A percentile compares a stretch with the other conserved stretches of the same genome.
phyloP scores from a whole-genome alignment of 306 rosid genomes.

The Pterocarpus santalinus region DNA sequence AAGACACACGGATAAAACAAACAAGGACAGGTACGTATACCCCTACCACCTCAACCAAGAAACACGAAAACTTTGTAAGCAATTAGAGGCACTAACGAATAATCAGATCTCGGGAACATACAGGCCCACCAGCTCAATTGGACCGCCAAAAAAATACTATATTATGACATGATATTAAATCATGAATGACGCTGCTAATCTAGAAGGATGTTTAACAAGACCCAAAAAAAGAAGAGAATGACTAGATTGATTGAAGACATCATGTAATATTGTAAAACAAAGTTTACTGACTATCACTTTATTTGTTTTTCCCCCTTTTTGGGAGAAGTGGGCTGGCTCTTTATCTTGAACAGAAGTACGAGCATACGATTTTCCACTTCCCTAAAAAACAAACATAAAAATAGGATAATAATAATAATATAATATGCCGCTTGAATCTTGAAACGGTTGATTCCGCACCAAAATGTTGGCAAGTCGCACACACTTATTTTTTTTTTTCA shows the following conservation, averaged over 20 bases:
- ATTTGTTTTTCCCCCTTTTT: not conserved
- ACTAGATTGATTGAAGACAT: not conserved
- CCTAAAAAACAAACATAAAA: not conserved
- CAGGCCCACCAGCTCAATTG: conserved; percentile 24
- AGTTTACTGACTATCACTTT: not conserved
- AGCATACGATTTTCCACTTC: not conserved
- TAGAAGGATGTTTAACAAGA: not conserved
- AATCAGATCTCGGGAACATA: conserved; percentile 16
- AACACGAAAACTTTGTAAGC: not conserved
- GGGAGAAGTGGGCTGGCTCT: conserved; percentile 15
- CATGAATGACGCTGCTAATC: not conserved
- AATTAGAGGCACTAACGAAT: not conserved
- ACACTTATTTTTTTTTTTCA: not conserved
- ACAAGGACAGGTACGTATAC: conserved; percentile 1
- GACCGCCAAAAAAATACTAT: conserved; percentile 20
- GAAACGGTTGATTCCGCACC: not conserved
- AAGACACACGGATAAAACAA: conserved; percentile 19
- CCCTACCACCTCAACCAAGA: conserved; percentile 14
- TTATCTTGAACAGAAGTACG: not conserved
- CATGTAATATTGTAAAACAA: not conserved
- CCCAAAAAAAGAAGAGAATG: not conserved
- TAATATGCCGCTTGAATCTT: not conserved
- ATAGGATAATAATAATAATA: not conserved
- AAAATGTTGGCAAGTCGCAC: not conserved
- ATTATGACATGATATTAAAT: not conserved